Conservation (phyloP, 2,329 filamentous ascomycete species). For the Aspergillus sp. region DNA sequence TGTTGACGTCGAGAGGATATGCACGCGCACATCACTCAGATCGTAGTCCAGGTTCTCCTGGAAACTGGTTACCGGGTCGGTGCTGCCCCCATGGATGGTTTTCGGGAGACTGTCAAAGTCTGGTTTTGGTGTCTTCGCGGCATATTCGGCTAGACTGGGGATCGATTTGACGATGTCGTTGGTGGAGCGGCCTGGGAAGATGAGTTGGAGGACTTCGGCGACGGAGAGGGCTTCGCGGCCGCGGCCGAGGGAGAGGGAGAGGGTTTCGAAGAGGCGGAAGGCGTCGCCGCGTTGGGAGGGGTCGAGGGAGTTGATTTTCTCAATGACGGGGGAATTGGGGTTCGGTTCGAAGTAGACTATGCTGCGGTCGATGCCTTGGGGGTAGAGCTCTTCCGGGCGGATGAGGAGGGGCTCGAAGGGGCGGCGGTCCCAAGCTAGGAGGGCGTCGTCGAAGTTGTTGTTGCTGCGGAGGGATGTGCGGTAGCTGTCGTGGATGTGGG, state of each 20-base stretch:
- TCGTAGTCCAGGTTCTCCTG: slow-evolving; percentile 39
- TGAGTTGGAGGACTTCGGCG: slow-evolving; percentile 26
- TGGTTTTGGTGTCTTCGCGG: slow-evolving; percentile 29
- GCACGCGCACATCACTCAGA: slow-evolving; percentile 32
- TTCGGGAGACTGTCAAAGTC: slow-evolving; percentile 28
- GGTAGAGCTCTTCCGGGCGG: slow-evolving; percentile 65
- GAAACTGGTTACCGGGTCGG: slow-evolving; percentile 24
- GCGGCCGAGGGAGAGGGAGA: slow-evolving; percentile 28
- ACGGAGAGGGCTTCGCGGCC: slow-evolving; percentile 28
- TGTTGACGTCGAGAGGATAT: slow-evolving; percentile 31
- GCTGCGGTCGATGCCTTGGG: slow-evolving; percentile 45
- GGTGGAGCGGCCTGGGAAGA: slow-evolving; percentile 34
- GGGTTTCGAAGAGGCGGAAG: slow-evolving; percentile 27
- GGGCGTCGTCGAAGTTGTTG: slow-evolving; percentile 49
- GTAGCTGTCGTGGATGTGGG: slow-evolving; percentile 55
- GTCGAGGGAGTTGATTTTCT: slow-evolving; percentile 23
- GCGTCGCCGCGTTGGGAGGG: slow-evolving; percentile 17
- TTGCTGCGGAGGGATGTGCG: slow-evolving; percentile 39
- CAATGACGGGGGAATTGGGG: slow-evolving; percentile 24
- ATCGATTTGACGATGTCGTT: slow-evolving; percentile 36
- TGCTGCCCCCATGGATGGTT: slow-evolving; percentile 13
- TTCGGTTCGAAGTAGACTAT: slow-evolving; percentile 40
- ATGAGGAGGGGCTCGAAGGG: slow-evolving; percentile 68
- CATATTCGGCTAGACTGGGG: slow-evolving; percentile 35
- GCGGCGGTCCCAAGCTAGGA: slow-evolving; percentile 69